A percentile compares a stretch with the other conserved stretches of the same genome.
Evolutionary conservation across 331 rosid species (phyloP).

Genomic region (Malus hybrid): DNA sequence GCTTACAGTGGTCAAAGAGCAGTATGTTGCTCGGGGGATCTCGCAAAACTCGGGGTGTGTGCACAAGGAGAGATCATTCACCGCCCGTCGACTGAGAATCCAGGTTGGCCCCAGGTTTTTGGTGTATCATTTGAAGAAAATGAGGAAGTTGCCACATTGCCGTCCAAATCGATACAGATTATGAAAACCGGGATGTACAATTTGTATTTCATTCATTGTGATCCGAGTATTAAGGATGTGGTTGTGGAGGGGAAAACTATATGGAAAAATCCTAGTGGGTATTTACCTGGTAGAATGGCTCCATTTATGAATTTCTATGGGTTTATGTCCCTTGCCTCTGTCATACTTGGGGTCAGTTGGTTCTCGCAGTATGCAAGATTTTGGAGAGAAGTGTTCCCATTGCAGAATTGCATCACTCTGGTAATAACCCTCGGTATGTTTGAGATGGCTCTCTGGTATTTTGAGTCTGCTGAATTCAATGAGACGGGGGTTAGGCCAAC

Average conservation of each 20-base stretch:
- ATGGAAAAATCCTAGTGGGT: constrained; percentile 90
- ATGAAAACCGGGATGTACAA: constrained; percentile 91
- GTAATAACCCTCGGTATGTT: constrained; percentile 94
- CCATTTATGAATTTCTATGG: constrained; percentile 81
- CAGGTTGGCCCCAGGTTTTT: constrained; percentile 81
- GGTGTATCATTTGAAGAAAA: constrained; percentile 49
- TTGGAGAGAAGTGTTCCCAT: constrained; percentile 80
- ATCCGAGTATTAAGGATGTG: constrained; percentile 56
- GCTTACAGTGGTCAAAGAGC: constrained; percentile 99
- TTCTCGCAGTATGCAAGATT: constrained; percentile 83
- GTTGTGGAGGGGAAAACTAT: constrained; percentile 79
- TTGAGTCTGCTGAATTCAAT: constrained; percentile 85
- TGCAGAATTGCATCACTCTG: constrained; percentile 88
- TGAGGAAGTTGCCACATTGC: constrained; percentile 51
- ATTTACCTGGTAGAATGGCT: constrained; percentile 97
- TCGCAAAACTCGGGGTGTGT: constrained; percentile 85
- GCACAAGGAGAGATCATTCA: constrained; percentile 74
- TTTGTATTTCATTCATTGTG: constrained; percentile 91
- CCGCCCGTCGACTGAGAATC: constrained; percentile 51
- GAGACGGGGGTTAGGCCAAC: constrained; percentile 88
- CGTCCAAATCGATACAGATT: constrained; percentile 48
- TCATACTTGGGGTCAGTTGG: constrained; percentile 85
- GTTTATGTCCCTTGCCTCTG: constrained; percentile 83
- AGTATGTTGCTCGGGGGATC: constrained; percentile 90
- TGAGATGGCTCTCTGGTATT: constrained; percentile 92